Conservation (phyloP, 225 moss, liverwort and hornwort genomes). For the Marchantia polymorpha region DNA sequence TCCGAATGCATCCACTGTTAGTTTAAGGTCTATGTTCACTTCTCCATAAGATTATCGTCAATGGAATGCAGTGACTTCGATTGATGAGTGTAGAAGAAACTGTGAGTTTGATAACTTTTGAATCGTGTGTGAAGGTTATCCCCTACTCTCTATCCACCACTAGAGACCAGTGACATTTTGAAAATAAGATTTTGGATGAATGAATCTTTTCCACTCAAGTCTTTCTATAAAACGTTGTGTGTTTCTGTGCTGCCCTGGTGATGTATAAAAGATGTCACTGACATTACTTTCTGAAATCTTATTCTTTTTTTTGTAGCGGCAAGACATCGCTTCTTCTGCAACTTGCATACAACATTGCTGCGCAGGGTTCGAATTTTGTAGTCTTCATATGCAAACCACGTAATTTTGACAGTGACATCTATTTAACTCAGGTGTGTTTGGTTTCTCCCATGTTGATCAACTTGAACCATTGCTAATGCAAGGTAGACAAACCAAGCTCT, state of each 20-base stretch:
- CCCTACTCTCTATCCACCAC: not conserved
- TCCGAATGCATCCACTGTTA: not conserved
- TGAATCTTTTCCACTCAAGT: not conserved
- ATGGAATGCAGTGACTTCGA: too few species aligned
- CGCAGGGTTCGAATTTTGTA: conserved; percentile 47
- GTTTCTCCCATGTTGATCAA: not conserved
- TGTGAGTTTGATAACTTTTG: not conserved
- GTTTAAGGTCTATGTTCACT: not conserved
- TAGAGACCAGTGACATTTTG: too few species aligned
- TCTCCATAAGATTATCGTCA: not conserved
- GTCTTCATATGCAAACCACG: conserved; percentile 79
- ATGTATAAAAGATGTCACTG: not conserved
- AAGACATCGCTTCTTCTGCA: conserved; percentile 90
- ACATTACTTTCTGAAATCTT: not conserved
- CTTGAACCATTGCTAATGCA: too few species aligned
- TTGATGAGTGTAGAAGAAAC: too few species aligned
- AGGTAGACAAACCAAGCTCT: too few species aligned
- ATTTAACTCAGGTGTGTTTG: conserved; percentile 55
- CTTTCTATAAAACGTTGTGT: too few species aligned
- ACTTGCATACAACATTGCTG: conserved; percentile 79
- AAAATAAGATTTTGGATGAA: too few species aligned
- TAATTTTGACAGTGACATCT: conserved; percentile 67
- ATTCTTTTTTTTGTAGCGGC: conserved; percentile 47
- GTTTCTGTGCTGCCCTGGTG: not conserved
- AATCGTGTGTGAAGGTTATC: not conserved